Conservation (phyloP, 2,329 filamentous ascomycete genomes). For the Juglanconis sp. region DNA sequence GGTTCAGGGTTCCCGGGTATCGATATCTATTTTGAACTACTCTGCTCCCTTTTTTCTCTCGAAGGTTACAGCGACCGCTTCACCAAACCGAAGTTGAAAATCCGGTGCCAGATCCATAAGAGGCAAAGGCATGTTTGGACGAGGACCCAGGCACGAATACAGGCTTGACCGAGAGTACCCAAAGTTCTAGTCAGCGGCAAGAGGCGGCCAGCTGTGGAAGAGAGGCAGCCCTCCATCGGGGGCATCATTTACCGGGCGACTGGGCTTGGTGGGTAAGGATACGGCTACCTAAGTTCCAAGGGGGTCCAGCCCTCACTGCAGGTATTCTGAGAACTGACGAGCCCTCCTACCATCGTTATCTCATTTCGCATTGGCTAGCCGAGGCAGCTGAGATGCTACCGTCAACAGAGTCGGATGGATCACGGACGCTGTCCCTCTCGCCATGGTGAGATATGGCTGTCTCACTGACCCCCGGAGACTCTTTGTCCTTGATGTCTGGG, state of each 20-base stretch:
- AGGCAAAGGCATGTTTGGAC: no score
- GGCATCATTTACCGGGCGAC: neutral
- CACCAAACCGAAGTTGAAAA: neutral
- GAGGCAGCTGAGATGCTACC: neutral
- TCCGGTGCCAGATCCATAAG: neutral
- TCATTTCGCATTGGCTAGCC: neutral
- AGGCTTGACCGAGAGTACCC: no score
- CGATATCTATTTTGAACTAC: neutral
- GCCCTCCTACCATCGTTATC: neutral
- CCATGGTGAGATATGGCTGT: neutral
- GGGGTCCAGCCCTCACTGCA: neutral
- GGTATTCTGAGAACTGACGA: constrained; percentile 6
- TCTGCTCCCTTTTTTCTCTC: no score
- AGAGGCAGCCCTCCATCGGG: no score
- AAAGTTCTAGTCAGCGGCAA: no score
- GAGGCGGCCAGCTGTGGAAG: no score
- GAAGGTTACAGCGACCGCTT: no score
- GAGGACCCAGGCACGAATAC: no score
- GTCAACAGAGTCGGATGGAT: neutral
- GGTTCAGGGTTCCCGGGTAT: neutral
- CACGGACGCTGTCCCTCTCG: neutral
- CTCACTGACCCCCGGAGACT: neutral
- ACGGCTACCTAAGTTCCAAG: neutral
- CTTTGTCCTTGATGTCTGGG: constrained; percentile 2
- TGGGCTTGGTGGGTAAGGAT: neutral